Conservation (phyloP, 2,329 filamentous ascomycete genomes). For the Mollisia scopiformis region DNA sequence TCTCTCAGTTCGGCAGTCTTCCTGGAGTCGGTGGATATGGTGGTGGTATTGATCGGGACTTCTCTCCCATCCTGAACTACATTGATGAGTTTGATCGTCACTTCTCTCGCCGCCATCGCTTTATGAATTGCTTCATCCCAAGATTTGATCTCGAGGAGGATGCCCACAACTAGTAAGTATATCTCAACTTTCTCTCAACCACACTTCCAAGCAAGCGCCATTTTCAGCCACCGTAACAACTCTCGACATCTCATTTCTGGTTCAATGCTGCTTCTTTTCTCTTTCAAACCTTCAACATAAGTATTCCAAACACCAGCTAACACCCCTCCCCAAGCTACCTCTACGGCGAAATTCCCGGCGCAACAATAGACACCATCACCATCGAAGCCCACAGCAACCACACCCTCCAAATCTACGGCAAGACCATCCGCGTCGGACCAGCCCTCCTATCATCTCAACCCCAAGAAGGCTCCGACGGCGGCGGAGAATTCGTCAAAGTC, state of each 20-base stretch:
- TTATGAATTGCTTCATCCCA: slow-evolving; percentile 21
- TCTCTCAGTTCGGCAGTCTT: slow-evolving; percentile 8
- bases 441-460: background rate
- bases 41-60: slow-evolving; percentile 16
- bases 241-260: background rate
- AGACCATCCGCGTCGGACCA: slow-evolving; percentile 2
- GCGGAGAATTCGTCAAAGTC: background rate
- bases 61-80: slow-evolving; percentile 18
- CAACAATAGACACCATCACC: slow-evolving; percentile 15
- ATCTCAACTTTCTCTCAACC: background rate
- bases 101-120: slow-evolving; percentile 18
- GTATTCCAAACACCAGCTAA: background rate
- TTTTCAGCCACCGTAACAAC: background rate
- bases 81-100: slow-evolving; percentile 23
- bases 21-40: background rate
- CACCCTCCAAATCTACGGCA: slow-evolving; percentile 20
- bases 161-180: slow-evolving; percentile 11
- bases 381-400: slow-evolving; percentile 19
- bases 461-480: background rate
- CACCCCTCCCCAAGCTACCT: slow-evolving; percentile 2
- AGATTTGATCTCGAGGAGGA: slow-evolving; percentile 28
- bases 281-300: background rate
- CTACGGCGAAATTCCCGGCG: slow-evolving; percentile 23
- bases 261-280: background rate
- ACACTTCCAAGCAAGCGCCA: background rate